phyloP scores from a whole-genome alignment of 2,329 filamentous ascomycete species.

The Calonectria fujianensis region DNA sequence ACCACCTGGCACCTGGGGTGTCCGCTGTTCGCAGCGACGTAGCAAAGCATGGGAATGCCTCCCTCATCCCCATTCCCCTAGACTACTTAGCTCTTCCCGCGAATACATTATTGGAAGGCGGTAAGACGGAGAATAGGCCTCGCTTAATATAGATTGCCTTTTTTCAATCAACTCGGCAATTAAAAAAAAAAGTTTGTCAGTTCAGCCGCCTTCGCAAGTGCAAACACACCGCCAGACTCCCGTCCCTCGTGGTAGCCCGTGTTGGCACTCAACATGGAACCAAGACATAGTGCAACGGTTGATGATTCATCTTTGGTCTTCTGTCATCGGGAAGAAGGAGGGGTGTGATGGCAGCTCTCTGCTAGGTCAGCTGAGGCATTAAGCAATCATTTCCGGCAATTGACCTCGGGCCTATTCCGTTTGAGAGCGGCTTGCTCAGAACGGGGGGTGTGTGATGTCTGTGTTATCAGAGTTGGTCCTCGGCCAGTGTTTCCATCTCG shows the following conservation, averaged over 20 bases:
- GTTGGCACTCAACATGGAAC: conserved; percentile 15
- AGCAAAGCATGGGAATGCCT: conserved; percentile 11
- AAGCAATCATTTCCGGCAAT: conserved; percentile 9
- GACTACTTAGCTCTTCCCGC: neutral
- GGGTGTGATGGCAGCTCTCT: neutral
- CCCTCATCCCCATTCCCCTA: neutral
- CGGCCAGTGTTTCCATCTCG: conserved; percentile 18
- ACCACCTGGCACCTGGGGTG: neutral
- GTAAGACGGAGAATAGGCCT: neutral
- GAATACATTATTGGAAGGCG: conserved; percentile 26
- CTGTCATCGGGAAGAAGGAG: neutral
- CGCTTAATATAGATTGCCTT: conserved; percentile 7
- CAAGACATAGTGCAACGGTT: conserved; percentile 29
- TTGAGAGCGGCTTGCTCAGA: conserved; percentile 16
- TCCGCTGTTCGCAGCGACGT: neutral
- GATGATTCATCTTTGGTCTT: conserved; percentile 22
- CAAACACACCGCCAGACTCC: conserved; percentile 32
- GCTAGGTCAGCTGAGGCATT: conserved; percentile 23
- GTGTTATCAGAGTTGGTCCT: neutral
- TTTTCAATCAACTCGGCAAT: neutral
- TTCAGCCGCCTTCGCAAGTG: conserved; percentile 11
- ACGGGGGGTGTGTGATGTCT: neutral
- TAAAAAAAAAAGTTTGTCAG: neutral
- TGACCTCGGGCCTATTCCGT: conserved; percentile 26
- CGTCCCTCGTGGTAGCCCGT: conserved; percentile 4